Evolutionary conservation across 176 grass and related monocot genomes (phyloP), one percentile per base, ranked within the genome.

Genomic region (Cenchrus purpureus): DNA sequence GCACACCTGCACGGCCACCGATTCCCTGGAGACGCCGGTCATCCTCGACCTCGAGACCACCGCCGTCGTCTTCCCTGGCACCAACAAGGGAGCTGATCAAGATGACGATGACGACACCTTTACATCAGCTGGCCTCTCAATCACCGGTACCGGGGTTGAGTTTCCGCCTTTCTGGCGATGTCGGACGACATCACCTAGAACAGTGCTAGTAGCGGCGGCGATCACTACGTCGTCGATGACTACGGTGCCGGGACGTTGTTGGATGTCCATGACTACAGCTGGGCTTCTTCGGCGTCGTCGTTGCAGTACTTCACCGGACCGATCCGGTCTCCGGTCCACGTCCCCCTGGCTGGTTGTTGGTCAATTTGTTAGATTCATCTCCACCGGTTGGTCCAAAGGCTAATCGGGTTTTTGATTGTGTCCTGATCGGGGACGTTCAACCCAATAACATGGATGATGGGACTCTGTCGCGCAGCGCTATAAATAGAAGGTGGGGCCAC

Each of bases 1-100:
- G 32, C 90, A 89, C 79, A 80, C 59, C 16, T 92, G 90, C 86
- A 77, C 19, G 65, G 12, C 32, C 8, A 22, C 13, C 37, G 78
- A 45, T 6, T 55, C 79, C 12, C 4, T 45, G 17, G 56, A 12
- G 20, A 25, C 61, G 63, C 87, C 79, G 25, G 74, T 87, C 43
- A 90, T 87, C 68, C 89, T 90, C 32, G 89, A 90, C 68, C 89
- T 90, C 32, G 89, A 90, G 74, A 90, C 89, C 6, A 55, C 88
- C 72, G 4, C 44, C 57, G 20, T 12, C 20, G 55, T 2, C 74
- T 0, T 14, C 10, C 4, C 3, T 4, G 0, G 7, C 5, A 72
- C 7, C 12, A 10, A 1, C 43, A 50, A 5, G 19, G 15, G 11
- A 32, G 12, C 31, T 13, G 11, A 53, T 0, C 3, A 45, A 45